These are phyloP conservation scores for Penicillium brasilianum DNA, from an alignment of 2,329 filamentous ascomycete species.

Conservation along the genomic window DNA sequence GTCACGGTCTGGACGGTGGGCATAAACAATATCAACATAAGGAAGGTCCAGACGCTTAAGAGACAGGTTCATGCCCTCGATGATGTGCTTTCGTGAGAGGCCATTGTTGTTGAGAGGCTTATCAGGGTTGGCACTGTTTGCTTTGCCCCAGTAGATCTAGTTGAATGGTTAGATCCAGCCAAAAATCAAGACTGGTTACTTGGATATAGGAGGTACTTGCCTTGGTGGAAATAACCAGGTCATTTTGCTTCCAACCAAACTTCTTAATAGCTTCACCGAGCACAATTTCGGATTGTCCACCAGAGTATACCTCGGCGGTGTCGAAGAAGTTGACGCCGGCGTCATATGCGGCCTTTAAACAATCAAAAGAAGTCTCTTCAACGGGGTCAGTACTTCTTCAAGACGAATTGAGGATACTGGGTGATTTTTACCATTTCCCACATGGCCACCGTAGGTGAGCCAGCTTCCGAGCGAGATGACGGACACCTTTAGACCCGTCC, in stretches of 20 bases:
- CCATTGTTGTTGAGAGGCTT: constrained; percentile 70
- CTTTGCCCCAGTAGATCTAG: constrained; percentile 67
- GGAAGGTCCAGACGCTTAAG: constrained; percentile 66
- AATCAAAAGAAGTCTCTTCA: constrained; percentile 43
- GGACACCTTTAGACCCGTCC: constrained; percentile 74
- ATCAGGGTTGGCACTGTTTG: constrained; percentile 63
- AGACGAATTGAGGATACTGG: background rate
- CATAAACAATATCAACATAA: constrained; percentile 74
- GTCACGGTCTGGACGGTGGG: constrained; percentile 69
- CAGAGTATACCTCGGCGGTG: constrained; percentile 59
- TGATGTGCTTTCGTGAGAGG: constrained; percentile 70
- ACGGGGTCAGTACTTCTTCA: background rate
- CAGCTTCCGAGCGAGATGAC: constrained; percentile 68
- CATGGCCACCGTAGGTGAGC: constrained; percentile 75
- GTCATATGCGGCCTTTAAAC: constrained; percentile 61
- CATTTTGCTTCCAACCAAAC: constrained; percentile 62
- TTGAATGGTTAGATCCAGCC: background rate
- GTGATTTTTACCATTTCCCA: constrained; percentile 62
- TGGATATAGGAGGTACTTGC: constrained; percentile 28
- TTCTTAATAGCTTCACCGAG: constrained; percentile 64
- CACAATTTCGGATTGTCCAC: constrained; percentile 59
- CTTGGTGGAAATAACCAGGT: constrained; percentile 64
- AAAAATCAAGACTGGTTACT: background rate
- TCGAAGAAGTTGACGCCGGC: constrained; percentile 64
- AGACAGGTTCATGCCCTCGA: constrained; percentile 67